Conservation (phyloP, 192 early-diverging fungal species). For the Thamnidium elegans region DNA sequence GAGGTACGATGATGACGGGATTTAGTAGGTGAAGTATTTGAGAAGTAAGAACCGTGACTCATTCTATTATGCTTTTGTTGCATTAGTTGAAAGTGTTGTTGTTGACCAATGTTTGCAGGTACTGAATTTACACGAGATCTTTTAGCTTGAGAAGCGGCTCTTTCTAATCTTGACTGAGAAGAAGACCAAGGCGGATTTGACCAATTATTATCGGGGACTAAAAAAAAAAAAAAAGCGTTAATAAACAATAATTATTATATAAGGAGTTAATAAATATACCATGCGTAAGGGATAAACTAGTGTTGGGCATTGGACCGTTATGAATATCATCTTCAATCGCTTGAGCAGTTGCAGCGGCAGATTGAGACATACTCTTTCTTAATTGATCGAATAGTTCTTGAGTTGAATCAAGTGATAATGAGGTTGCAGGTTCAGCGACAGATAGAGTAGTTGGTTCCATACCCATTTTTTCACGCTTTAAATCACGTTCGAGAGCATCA, state of each 20-base stretch:
- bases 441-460: conserved; percentile 81
- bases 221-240: not conserved
- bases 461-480: conserved; percentile 89
- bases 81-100: conserved; percentile 16
- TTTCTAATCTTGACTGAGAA: conserved; percentile 19
- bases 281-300: conserved; percentile 15
- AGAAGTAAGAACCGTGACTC: conserved; percentile 18
- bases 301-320: conserved; percentile 1
- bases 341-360: conserved; percentile 27
- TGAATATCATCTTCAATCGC: conserved; percentile 19
- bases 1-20: not conserved
- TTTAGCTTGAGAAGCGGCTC: conserved; percentile 10
- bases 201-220: not conserved
- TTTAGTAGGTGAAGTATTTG: not conserved
- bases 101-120: conserved; percentile 24
- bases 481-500: conserved; percentile 94
- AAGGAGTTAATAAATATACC: not conserved
- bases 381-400: conserved; percentile 55
- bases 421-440: conserved; percentile 64
- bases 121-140: conserved; percentile 31
- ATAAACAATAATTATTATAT: not conserved
- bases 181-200: conserved; percentile 13
- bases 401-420: conserved; percentile 58
- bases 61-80: conserved; percentile 19
- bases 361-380: conserved; percentile 38